Conservation (phyloP, 164 flowering plant species). For the Sextonia rubra region DNA sequence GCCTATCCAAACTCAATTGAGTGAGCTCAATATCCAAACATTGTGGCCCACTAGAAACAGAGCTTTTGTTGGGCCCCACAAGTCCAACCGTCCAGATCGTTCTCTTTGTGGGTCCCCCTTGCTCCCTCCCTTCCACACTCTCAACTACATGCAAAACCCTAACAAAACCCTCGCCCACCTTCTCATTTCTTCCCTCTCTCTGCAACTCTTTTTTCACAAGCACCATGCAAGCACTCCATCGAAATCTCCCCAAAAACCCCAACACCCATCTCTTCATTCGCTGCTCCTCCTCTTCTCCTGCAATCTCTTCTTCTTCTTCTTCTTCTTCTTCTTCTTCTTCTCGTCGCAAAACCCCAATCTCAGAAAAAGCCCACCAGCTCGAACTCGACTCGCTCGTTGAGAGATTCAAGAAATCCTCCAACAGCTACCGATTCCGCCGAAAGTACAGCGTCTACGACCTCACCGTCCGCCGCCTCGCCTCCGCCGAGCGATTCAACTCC, state of each 20-base stretch:
- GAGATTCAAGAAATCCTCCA: slow-evolving; percentile 39
- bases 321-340: slow-evolving; percentile 2
- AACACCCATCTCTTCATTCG: not conserved
- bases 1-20: no score
- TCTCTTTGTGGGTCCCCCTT: no score
- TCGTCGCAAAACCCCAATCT: not conserved
- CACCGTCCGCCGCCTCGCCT: slow-evolving; percentile 33
- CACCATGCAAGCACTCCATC: not conserved
- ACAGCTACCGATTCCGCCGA: slow-evolving; percentile 33
- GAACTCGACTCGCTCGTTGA: slow-evolving; percentile 30
- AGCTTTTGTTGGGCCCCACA: no score
- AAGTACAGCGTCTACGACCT: slow-evolving; percentile 17
- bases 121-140: no score
- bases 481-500: slow-evolving; percentile 18
- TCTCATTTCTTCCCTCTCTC: no score
- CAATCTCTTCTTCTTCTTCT: not conserved
- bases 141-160: not conserved
- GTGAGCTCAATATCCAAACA: no score
- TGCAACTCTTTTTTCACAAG: not conserved
- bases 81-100: no score
- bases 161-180: not conserved
- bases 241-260: not conserved
- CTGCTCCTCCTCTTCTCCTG: not conserved
- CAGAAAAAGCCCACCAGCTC: slow-evolving; percentile 25
- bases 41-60: no score